Conservation (phyloP, 345 rosid genomes). For the Physaria fendleri region DNA sequence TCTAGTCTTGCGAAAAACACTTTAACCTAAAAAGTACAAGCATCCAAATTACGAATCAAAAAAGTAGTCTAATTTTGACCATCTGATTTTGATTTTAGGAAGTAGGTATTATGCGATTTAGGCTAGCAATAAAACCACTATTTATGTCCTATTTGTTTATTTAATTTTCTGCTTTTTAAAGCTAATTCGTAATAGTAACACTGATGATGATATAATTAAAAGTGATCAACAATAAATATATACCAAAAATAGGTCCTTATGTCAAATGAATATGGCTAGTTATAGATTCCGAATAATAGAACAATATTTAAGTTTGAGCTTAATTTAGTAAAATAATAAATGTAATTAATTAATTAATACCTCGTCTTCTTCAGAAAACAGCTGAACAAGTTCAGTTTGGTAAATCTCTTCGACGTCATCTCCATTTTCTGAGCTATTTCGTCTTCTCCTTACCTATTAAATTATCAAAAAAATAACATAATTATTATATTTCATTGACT, state of each 20-base stretch:
- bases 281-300: neutral
- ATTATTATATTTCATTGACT: neutral
- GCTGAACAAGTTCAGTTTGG: constrained; percentile 76
- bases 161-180: neutral
- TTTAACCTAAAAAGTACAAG: constrained; percentile 41
- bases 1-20: constrained; percentile 63
- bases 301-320: neutral
- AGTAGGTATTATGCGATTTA: constrained; percentile 14
- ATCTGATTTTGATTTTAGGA: neutral
- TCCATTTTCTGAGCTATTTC: constrained; percentile 46
- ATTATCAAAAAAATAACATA: neutral
- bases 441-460: constrained; percentile 48
- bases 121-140: constrained; percentile 18
- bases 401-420: constrained; percentile 46
- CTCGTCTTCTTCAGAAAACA: constrained; percentile 95
- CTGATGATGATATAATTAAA: neutral
- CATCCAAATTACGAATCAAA: neutral
- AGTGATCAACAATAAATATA: neutral
- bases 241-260: neutral
- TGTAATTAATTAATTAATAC: constrained; percentile 42
- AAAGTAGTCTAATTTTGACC: constrained; percentile 2
- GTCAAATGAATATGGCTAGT: neutral
- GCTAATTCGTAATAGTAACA: neutral
- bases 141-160: neutral
- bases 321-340: neutral